Conservation (phyloP, 2,329 filamentous ascomycete genomes). For the Pseudogymnoascus sp. region DNA sequence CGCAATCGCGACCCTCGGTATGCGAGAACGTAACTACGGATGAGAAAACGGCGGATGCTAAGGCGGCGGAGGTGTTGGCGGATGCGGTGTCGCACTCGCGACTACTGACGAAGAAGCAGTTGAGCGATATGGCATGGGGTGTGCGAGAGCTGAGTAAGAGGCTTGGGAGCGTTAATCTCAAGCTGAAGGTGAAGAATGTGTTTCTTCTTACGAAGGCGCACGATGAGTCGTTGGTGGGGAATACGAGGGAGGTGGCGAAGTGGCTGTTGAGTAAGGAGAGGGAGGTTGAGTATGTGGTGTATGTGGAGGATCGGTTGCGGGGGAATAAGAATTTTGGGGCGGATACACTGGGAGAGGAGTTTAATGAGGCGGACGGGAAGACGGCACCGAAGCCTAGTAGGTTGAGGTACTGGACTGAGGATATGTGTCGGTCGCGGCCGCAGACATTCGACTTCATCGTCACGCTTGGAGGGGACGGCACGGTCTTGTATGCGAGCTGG, state of each 20-base stretch:
- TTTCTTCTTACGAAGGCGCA: conserved; percentile 91
- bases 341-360: conserved; percentile 44
- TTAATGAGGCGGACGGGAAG: conserved; percentile 28
- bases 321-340: conserved; percentile 67
- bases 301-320: conserved; percentile 69
- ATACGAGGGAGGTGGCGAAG: conserved; percentile 66
- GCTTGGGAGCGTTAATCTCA: conserved; percentile 73
- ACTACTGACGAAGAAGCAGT: conserved; percentile 87
- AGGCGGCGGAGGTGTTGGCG: background rate
- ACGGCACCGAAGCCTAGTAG: conserved; percentile 29
- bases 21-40: background rate
- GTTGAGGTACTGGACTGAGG: conserved; percentile 74
- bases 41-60: conserved; percentile 1
- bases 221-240: conserved; percentile 68
- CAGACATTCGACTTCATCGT: conserved; percentile 92
- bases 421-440: conserved; percentile 67
- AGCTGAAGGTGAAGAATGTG: conserved; percentile 71
- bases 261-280: conserved; percentile 74
- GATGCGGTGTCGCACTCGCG: conserved; percentile 42
- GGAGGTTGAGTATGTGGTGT: conserved; percentile 65
- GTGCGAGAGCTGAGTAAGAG: conserved; percentile 85
- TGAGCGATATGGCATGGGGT: conserved; percentile 95
- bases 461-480: conserved; percentile 91
- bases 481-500: conserved; percentile 92
- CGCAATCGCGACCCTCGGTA: background rate